These are phyloP conservation scores for Moricandia arvensis DNA, from an alignment of 345 rosid species.

Conservation along the genomic window DNA sequence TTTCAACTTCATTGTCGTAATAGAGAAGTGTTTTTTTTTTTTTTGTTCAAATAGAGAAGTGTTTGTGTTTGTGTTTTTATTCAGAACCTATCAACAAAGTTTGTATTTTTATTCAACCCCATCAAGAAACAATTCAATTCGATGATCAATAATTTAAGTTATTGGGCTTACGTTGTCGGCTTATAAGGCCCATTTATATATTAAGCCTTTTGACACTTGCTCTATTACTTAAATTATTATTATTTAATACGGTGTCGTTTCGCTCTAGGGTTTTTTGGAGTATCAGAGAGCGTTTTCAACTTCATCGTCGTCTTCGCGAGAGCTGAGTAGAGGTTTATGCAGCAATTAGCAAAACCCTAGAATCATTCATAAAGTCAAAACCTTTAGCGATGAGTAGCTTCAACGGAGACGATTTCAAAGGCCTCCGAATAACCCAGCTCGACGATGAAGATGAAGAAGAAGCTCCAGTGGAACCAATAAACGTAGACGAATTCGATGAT, in stretches of 20 bases:
- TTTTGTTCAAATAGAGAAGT: too few species aligned
- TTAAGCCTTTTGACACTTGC: not conserved
- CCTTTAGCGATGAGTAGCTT: conserved; percentile 18
- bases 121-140: too few species aligned
- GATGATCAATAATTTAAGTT: too few species aligned
- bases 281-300: not conserved
- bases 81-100: too few species aligned
- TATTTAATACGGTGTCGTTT: not conserved
- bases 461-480: conserved; percentile 18
- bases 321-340: conserved; percentile 5
- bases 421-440: conserved; percentile 53
- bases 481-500: conserved; percentile 45
- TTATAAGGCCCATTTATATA: not conserved
- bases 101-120: too few species aligned
- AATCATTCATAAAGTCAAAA: not conserved
- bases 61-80: too few species aligned
- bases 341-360: conserved; percentile 11
- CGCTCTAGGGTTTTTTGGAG: not conserved
- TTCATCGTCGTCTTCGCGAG: conserved; percentile 12
- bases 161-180: not conserved
- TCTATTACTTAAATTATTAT: too few species aligned
- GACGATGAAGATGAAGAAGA: conserved; percentile 53
- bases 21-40: too few species aligned
- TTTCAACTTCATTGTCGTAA: conserved; percentile 12
- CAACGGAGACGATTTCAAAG: conserved; percentile 51